phyloP scores from a whole-genome alignment of 2,329 filamentous ascomycete genomes.

The Neocucurbitaria cava region DNA sequence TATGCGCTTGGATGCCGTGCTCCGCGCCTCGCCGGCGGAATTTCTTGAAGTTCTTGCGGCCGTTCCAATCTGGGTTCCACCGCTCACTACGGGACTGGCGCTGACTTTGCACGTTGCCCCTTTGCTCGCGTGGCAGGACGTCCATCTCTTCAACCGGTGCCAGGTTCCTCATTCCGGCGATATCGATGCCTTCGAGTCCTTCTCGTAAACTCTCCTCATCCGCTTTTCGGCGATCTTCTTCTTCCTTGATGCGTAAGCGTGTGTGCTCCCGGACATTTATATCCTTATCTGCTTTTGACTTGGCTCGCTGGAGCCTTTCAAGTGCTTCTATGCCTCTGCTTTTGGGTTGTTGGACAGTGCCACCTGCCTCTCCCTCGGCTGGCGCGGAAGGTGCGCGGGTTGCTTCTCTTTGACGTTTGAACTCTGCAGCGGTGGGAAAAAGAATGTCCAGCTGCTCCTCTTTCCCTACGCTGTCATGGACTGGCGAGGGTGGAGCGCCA shows the following conservation, averaged over 20 bases:
- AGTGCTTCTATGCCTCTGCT: conserved; percentile 48
- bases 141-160: conserved; percentile 81
- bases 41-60: conserved; percentile 93
- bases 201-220: conserved; percentile 70
- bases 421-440: conserved; percentile 75
- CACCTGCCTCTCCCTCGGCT: conserved; percentile 50
- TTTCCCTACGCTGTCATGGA: conserved; percentile 46
- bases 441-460: conserved; percentile 73
- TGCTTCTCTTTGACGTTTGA: conserved; percentile 73
- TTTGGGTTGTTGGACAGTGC: conserved; percentile 20
- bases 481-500: conserved; percentile 35
- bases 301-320: conserved; percentile 47
- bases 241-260: conserved; percentile 58
- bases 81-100: conserved; percentile 60
- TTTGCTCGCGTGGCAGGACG: conserved; percentile 55
- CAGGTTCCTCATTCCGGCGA: conserved; percentile 74
- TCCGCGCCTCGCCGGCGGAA: conserved; percentile 65
- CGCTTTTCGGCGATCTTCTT: conserved; percentile 60
- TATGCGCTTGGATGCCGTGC: conserved; percentile 53
- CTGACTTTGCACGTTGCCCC: conserved; percentile 22
- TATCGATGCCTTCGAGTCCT: conserved; percentile 69
- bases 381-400: conserved; percentile 37
- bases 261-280: conserved; percentile 65
- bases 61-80: conserved; percentile 93
- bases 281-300: conserved; percentile 60